Evolutionary conservation across 441 rosid genomes (phyloP), one percentile per base, ranked within the genome.

Genomic region (Pelargonium citronellum): DNA sequence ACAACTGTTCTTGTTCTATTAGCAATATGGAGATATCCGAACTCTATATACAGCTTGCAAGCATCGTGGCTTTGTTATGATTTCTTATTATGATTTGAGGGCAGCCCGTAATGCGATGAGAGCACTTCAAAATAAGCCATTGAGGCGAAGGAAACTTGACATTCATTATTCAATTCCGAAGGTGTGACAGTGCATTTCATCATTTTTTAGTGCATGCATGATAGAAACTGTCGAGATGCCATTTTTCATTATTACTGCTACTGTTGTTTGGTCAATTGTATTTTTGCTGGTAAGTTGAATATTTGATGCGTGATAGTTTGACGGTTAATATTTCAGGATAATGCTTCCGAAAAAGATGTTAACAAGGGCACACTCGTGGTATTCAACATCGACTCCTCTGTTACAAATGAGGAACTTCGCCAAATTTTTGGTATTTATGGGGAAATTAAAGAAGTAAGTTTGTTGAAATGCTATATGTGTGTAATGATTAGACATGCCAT

Each of bases 11-110:
- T 75, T 74, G 60, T 67, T 79, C 76, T 79, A 66, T 39, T 81
- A 88, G 93, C 82, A 77, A 81, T 88, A 76, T 82, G 93, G 93
- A 76, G 93, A 88, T 24, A 79, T 88, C 71, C 79, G 79, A 72
- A 77, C 80, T 75, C 78, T 86, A 73, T 79, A 81, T 68, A 82
- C 89, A 69, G 80, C 87, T 71, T 72, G 83, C 83, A 88, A 86
- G 77, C 87, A 81, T 73, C 85, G 77, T 66, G 93, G 89, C 53
- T 83, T 81, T 78, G 78, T 88, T 69, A 70, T 85, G 77, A 75
- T 88, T 74, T 82, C 89, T 7, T 88, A 83, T 77, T 80, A 81
- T 83, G 93, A 88, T 76, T 76, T 86, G 80, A 86, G 93, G 75
- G 89, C 91, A 67, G 85, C 93, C 67, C 83, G 77, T 66, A 85